Evolutionary conservation across 495 filamentous ascomycete genomes (phyloP), one percentile per base, ranked within the genome.

Genomic region (Parachaetomium inaequale): DNA sequence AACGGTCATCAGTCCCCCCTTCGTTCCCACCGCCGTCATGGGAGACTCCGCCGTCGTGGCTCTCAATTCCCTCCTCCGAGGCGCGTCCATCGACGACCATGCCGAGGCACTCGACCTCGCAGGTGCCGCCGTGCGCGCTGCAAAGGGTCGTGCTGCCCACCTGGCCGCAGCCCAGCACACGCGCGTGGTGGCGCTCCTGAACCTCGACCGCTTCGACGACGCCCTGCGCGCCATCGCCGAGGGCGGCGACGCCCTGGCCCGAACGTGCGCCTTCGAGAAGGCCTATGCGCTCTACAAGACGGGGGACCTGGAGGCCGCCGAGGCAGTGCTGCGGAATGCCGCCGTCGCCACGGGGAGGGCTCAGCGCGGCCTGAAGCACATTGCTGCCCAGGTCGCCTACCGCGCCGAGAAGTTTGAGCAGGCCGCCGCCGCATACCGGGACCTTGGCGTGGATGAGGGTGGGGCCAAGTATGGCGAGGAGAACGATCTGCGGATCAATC

Each of bases 131-230:
- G 86, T 96, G 69, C 87, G 88, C 65, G 88, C 90, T 50, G 86
- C 87, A 70, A 89, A 94, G 74, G 81, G 81, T 38, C 57, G 59
- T 46, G 86, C 93, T 63, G 51, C 81, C 29, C 80, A 87, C 26
- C 62, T 72, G 52, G 46, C 50, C 31, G 68, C 61, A 25, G 87
- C 89, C 7, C 89, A 90, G 47, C 88, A 89, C 72, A 87, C 87
- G 38, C 91, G 90, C 64, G 81, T 87, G 11, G 88, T 98, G 40
- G 92, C 94, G 12, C 82, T 99, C 38, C 75, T 98, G 55, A 96
- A 95, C 71, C 86, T 98, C 54, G 95, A 99, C 72, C 91, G 93
- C 61, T 97, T 88, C 73, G 88, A 94, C 21, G 94, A 98, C 76
- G 89, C 92, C 25, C 79, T 96, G 52, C 86, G 85, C 46, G 84